A percentile compares a stretch with the other conserved stretches of the same genome.
Conservation (phyloP, 306 rosid genomes). For the Cucurbita moschata region DNA sequence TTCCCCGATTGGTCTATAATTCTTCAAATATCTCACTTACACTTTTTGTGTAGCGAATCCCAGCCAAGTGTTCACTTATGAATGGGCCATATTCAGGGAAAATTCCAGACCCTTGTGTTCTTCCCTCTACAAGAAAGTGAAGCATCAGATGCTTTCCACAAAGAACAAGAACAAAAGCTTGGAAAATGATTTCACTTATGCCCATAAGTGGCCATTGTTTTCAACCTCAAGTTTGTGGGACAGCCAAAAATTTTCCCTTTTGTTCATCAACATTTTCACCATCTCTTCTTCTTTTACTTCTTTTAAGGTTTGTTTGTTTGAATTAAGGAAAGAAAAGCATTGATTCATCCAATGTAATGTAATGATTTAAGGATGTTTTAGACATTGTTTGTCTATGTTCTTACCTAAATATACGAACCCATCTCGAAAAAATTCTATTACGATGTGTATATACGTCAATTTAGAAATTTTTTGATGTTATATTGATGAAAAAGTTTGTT, state of each 20-base stretch:
- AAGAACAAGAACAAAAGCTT: not conserved
- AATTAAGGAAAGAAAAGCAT: not conserved
- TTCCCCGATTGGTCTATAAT: not conserved
- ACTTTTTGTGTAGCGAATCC: not conserved
- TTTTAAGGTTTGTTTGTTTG: not conserved
- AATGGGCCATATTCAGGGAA: not conserved
- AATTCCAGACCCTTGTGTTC: not conserved
- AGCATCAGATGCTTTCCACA: constrained; percentile 2
- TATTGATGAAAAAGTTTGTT: not conserved
- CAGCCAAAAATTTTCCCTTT: not conserved
- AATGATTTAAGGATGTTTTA: not conserved
- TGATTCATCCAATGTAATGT: not conserved
- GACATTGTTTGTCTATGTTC: not conserved
- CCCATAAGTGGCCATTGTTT: not conserved
- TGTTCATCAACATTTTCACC: not conserved
- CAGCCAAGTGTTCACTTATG: not conserved
- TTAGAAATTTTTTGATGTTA: not conserved
- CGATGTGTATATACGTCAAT: not conserved
- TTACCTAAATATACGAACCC: not conserved
- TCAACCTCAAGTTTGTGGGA: not conserved
- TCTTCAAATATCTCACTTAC: not conserved
- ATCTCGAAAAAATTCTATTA: no score
- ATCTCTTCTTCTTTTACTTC: not conserved
- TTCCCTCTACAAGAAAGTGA: not conserved
- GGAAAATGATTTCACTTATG: constrained; percentile 3